These are phyloP conservation scores for Phytophthora capsici DNA, from an alignment of 352 stramenopile genomes.

Conservation along the genomic window DNA sequence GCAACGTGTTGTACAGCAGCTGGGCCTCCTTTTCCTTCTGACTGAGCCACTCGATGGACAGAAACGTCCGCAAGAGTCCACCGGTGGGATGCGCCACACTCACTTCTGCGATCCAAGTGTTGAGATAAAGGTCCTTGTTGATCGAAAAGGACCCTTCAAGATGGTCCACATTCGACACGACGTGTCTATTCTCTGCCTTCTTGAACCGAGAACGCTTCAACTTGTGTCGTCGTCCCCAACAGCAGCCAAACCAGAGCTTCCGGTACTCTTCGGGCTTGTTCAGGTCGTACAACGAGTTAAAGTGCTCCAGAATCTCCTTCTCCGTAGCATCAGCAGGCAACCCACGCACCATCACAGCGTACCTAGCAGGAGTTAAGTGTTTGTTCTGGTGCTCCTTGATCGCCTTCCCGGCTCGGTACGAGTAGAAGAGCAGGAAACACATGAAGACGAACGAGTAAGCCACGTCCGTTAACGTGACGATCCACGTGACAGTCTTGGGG, in stretches of 20 bases:
- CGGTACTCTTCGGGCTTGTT: conserved; percentile 57
- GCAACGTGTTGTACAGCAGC: conserved; percentile 38
- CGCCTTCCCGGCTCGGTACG: conserved; percentile 31
- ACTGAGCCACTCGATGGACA: conserved; percentile 63
- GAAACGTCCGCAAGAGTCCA: conserved; percentile 69
- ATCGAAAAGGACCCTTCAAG: conserved; percentile 46
- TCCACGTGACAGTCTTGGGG: conserved; percentile 49
- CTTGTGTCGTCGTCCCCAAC: conserved; percentile 58
- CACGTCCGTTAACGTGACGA: conserved; percentile 50
- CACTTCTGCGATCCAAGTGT: conserved; percentile 87
- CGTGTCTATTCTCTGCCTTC: conserved; percentile 42
- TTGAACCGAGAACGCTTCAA: conserved; percentile 44
- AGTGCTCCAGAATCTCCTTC: conserved; percentile 75
- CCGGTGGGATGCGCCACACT: conserved; percentile 77
- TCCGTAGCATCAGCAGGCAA: conserved; percentile 52
- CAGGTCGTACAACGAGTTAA: conserved; percentile 73
- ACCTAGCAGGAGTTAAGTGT: conserved; percentile 59
- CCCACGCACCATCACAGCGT: conserved; percentile 52
- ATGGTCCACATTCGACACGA: conserved; percentile 74
- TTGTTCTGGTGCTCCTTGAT: conserved; percentile 48
- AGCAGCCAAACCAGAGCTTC: conserved; percentile 66
- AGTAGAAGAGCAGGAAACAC: conserved; percentile 46
- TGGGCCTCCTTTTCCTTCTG: conserved; percentile 49
- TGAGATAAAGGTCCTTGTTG: conserved; percentile 66
- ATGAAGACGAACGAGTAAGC: conserved; percentile 55